Percentiles rank a stretch among this genome's conserved stretches.
These are phyloP conservation scores for Rhizopogon hawkerae DNA, from an alignment of 1,284 basidiomycete genomes.

Conservation along the genomic window DNA sequence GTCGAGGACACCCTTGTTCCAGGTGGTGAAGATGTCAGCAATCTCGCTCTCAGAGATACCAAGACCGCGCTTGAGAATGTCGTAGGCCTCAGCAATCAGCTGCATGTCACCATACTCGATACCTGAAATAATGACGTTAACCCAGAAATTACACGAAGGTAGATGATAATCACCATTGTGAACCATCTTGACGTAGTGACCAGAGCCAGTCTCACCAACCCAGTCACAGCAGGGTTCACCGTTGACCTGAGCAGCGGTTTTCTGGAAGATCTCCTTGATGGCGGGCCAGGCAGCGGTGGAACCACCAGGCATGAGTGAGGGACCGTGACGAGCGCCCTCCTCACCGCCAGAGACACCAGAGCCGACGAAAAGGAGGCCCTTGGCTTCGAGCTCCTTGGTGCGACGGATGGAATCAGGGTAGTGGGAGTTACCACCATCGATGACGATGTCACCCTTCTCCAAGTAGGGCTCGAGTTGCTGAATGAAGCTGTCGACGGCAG, in stretches of 20 bases:
- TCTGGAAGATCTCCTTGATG: conserved; percentile 99
- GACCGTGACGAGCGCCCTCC: conserved; percentile 96
- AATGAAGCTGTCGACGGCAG: conserved; percentile 75
- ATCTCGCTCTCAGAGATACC: conserved; percentile 81
- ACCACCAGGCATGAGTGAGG: conserved; percentile 99
- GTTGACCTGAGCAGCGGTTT: conserved; percentile 90
- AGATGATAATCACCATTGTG: conserved; percentile 71
- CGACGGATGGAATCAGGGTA: conserved; percentile 98
- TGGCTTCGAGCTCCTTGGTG: conserved; percentile 84
- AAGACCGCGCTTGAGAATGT: conserved; percentile 96
- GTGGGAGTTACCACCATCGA: conserved; percentile 99
- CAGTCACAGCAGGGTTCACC: conserved; percentile 99
- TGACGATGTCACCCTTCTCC: conserved; percentile 86
- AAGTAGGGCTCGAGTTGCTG: conserved; percentile 61
- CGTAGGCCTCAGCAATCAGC: conserved; percentile 96
- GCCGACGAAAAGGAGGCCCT: conserved; percentile 95
- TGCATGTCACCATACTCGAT: conserved; percentile 99
- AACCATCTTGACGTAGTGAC: conserved; percentile 99
- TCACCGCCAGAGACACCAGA: conserved; percentile 99
- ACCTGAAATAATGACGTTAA: conserved; percentile 37
- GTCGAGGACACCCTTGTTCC: conserved; percentile 99
- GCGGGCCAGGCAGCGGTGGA: conserved; percentile 89
- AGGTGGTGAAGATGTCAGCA: conserved; percentile 80
- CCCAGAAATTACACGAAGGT: conserved; percentile 10
- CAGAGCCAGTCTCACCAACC: conserved; percentile 93